These are phyloP conservation scores for Schoenoplectus triqueter DNA, from an alignment of 202 grass and related monocot species.

Conservation along the genomic window DNA sequence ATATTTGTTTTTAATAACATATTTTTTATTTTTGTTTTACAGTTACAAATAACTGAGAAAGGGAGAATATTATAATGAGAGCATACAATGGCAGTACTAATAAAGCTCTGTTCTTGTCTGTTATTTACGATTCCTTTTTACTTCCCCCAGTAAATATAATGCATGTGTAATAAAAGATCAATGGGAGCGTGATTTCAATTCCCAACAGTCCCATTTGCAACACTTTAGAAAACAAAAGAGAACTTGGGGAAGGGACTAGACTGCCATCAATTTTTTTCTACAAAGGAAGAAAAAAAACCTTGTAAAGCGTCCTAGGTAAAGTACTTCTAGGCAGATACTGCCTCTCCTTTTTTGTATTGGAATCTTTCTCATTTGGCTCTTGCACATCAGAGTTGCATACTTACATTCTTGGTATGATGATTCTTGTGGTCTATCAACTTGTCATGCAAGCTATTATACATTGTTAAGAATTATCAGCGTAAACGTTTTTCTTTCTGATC, in stretches of 20 bases:
- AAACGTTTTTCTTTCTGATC: no score
- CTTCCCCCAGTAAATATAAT: neutral
- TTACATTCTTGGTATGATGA: neutral
- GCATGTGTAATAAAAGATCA: no score
- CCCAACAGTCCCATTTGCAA: neutral
- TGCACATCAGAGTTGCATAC: neutral
- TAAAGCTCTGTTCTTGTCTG: neutral
- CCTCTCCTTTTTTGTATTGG: neutral
- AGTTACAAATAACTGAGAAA: no score
- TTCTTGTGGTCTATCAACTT: neutral
- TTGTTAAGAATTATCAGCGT: no score
- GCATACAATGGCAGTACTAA: no score
- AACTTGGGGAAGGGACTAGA: neutral
- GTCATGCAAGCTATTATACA: neutral
- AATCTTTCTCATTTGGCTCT: neutral
- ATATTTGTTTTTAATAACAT: no score
- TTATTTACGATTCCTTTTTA: neutral
- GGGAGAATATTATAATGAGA: no score
- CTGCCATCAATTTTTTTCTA: neutral
- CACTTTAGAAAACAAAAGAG: neutral
- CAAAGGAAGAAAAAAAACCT: neutral
- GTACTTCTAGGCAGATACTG: constrained; percentile 1
- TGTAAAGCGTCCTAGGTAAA: neutral
- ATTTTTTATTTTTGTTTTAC: no score
- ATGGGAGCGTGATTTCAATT: neutral